These are phyloP conservation scores for Thalassiosira pacifica DNA, from an alignment of 352 stramenopile species.

Conservation along the genomic window DNA sequence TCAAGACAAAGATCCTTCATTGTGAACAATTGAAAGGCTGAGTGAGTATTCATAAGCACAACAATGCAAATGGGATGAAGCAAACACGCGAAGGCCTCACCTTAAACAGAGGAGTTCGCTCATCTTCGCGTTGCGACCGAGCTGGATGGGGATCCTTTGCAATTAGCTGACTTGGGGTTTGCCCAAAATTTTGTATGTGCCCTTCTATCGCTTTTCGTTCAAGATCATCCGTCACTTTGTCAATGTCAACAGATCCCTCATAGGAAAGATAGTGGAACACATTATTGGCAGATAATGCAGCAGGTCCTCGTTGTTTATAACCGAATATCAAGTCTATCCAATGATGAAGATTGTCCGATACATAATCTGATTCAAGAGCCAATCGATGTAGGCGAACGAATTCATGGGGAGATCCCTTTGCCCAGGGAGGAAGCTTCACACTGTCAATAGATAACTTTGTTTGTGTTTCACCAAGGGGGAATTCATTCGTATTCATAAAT, in stretches of 20 bases:
- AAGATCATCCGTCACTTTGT: constrained; percentile 91
- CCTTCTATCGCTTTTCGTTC: constrained; percentile 93
- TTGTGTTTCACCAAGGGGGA: constrained; percentile 93
- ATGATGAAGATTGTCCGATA: constrained; percentile 95
- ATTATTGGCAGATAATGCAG: constrained; percentile 94
- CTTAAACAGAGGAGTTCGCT: constrained; percentile 73
- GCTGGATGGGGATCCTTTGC: constrained; percentile 78
- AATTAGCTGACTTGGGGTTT: constrained; percentile 97
- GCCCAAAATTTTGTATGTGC: constrained; percentile 98
- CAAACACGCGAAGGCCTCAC: constrained; percentile 45
- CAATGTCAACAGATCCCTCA: constrained; percentile 97
- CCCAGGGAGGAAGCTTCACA: constrained; percentile 96
- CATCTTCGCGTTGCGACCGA: constrained; percentile 65
- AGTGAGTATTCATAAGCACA: not conserved
- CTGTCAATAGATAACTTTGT: constrained; percentile 90
- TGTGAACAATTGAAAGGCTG: not conserved
- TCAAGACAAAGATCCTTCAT: constrained; percentile 55
- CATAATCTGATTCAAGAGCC: constrained; percentile 97
- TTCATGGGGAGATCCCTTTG: constrained; percentile 92
- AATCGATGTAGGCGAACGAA: constrained; percentile 95
- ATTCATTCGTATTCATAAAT: constrained; percentile 95
- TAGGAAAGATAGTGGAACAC: constrained; percentile 99
- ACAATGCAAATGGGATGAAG: constrained; percentile 38
- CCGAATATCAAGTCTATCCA: constrained; percentile 99
- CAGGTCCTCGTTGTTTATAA: constrained; percentile 94